Evolutionary conservation across 169 alveolate species (phyloP).

Genomic region (Plasmodium chabaudi): DNA sequence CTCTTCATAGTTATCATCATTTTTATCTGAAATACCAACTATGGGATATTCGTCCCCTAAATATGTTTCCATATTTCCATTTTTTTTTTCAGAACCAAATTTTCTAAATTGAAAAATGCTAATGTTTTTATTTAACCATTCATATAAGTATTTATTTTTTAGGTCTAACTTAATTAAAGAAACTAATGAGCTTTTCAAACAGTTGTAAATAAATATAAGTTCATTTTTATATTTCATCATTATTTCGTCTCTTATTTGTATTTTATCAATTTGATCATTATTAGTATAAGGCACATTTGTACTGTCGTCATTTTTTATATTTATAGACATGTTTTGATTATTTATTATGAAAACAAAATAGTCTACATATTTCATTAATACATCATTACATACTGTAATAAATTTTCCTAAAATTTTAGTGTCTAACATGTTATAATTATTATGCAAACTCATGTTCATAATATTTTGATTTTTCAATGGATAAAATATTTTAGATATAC

Average conservation of each 20-base stretch:
- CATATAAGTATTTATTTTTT: conserved; percentile 54
- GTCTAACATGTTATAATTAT: conserved; percentile 38
- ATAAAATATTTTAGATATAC: conserved; percentile 61
- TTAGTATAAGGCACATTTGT: neutral
- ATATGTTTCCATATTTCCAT: neutral
- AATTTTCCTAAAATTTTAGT: conserved; percentile 15
- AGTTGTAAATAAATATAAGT: conserved; percentile 45
- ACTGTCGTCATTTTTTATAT: neutral
- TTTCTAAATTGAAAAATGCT: conserved; percentile 25
- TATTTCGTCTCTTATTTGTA: neutral
- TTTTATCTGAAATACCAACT: neutral
- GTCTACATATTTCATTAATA: conserved; percentile 28
- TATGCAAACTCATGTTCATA: conserved; percentile 19
- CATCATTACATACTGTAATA: conserved; percentile 38
- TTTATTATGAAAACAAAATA: conserved; percentile 32
- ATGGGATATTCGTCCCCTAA: neutral
- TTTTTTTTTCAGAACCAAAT: neutral
- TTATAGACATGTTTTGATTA: neutral
- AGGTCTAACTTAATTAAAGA: conserved; percentile 57
- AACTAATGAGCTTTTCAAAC: conserved; percentile 57
- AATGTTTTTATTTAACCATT: conserved; percentile 49
- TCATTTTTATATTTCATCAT: conserved; percentile 28
- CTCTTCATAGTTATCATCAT: neutral
- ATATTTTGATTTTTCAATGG: conserved; percentile 48
- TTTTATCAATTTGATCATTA: neutral